A percentile compares a stretch with the other conserved stretches of the same genome.
These are phyloP conservation scores for Russula ochroleuca DNA, from an alignment of 768 basidiomycete genomes.

Conservation along the genomic window DNA sequence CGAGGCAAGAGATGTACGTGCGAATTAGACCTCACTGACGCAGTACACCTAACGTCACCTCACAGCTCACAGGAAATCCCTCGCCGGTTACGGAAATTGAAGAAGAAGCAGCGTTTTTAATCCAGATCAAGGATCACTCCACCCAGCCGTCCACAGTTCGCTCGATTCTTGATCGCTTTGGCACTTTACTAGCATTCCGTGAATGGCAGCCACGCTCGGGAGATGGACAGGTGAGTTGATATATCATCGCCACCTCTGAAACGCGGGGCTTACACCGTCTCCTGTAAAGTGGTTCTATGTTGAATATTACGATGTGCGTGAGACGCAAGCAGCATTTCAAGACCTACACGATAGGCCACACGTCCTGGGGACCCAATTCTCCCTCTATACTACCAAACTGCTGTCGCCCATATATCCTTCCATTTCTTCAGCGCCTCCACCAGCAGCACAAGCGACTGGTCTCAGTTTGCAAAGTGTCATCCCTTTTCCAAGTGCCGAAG, in stretches of 20 bases:
- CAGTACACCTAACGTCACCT: not conserved
- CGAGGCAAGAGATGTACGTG: constrained; percentile 28
- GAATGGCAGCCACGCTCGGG: constrained; percentile 16
- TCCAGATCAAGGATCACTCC: constrained; percentile 24
- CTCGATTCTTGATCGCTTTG: constrained; percentile 25
- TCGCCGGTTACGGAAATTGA: constrained; percentile 28
- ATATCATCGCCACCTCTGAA: not conserved
- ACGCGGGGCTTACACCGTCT: not conserved
- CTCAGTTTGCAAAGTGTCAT: constrained; percentile 13
- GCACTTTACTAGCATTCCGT: constrained; percentile 24
- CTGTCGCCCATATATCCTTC: constrained; percentile 5
- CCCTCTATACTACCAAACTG: constrained; percentile 22
- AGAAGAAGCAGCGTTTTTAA: constrained; percentile 24
- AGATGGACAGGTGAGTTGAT: constrained; percentile 26
- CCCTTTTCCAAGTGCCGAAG: constrained; percentile 22
- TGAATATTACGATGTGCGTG: constrained; percentile 66
- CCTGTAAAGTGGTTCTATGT: constrained; percentile 45
- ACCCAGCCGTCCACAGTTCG: constrained; percentile 19
- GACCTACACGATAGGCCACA: constrained; percentile 42
- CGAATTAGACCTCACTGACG: not conserved
- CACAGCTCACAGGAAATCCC: constrained; percentile 24
- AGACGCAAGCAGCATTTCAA: constrained; percentile 48
- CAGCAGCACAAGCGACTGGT: constrained; percentile 8
- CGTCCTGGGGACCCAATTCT: constrained; percentile 25
- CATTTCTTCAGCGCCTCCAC: not conserved